Evolutionary conservation across 108 stramenopile species (phyloP).

Genomic region (Licmophora abbreviata): DNA sequence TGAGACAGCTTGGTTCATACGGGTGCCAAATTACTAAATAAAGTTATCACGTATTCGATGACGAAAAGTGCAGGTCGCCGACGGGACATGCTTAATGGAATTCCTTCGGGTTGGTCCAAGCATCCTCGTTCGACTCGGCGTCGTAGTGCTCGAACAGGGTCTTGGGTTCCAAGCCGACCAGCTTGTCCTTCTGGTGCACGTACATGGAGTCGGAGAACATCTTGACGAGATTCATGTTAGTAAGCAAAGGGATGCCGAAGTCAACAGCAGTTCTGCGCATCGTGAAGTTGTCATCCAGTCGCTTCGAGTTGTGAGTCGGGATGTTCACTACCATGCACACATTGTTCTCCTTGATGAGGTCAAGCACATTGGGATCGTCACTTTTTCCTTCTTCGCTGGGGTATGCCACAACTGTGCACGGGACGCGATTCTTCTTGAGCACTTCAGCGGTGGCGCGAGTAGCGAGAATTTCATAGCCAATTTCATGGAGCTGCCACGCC

Average conservation of each 20-base stretch:
- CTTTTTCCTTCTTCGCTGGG: constrained; percentile 56
- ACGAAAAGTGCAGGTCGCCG: constrained; percentile 16
- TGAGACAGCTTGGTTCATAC: too few relatives aligned
- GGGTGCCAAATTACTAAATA: too few relatives aligned
- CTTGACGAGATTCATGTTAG: constrained; percentile 88
- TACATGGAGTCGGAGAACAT: constrained; percentile 78
- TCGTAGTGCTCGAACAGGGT: constrained; percentile 76
- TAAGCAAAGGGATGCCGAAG: constrained; percentile 91
- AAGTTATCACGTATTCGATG: too few relatives aligned
- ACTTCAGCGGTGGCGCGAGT: constrained; percentile 84
- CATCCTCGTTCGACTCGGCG: constrained; percentile 54
- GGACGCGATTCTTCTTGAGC: constrained; percentile 76
- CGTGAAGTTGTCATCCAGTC: constrained; percentile 84
- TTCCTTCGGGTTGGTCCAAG: constrained; percentile 66
- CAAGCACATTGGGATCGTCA: constrained; percentile 58
- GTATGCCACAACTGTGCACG: constrained; percentile 72
- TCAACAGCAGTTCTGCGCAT: constrained; percentile 95
- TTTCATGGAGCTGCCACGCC: constrained; percentile 77
- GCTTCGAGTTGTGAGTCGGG: constrained; percentile 78
- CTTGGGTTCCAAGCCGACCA: constrained; percentile 53
- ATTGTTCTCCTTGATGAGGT: constrained; percentile 65
- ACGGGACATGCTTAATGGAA: constrained; percentile 56
- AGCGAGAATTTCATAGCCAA: constrained; percentile 88
- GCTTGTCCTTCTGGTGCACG: constrained; percentile 46
- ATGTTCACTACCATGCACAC: constrained; percentile 94